Base-by-base conservation (phyloP, 768 basidiomycete species). In the Kondoa malvinella region DNA sequence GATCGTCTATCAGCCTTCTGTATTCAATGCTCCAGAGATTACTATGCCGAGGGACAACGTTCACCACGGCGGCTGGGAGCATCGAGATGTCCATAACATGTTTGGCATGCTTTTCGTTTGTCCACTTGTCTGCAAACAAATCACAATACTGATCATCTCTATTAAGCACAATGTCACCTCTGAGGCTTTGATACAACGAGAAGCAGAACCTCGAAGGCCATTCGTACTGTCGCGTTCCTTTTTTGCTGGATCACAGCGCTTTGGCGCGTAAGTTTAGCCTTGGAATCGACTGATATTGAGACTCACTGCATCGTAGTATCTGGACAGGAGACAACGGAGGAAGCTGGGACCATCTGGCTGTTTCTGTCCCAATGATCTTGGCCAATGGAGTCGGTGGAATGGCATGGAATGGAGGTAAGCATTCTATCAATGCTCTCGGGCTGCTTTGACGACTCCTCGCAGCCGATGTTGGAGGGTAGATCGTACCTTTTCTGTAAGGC, bases 21-120 rank as follows among this genome's bases (percentile, higher is more conserved):
- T 99, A n/a, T 99, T 99, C 81, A 94, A 96, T 72, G 95, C 94
- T 0, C 95, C 95, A 3, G 95, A 99, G 76, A 96, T 99, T 73
- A 85, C 84, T 34, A 83, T 87, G 82, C 84, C 83, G 1, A 83
- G 83, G 71, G 86, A 87, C 68, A 83, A 82, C 60, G 81, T 95
- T 57, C 92, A 97, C 74, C 80, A 90, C 73, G 89, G 87, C 32
- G 91, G 90, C 29, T 99, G 95, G 95, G 95, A 99, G 75, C 92
- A 99, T 74, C 86, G 95, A 61, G 95, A 97, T 74, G 78, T 99
- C 0, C 95, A 99, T 77, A 97, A 99, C 74, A 85, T 99, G 76
- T 94, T 95, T 75, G 95, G 95, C 59, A 91, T 96, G 90, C 84
- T 95, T 65, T 82, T 78, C 72, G 80, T 1, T 57, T 34, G 31